Evolutionary conservation across 176 grass and related monocot species (phyloP).

Genomic region (Lolium rigidum): DNA sequence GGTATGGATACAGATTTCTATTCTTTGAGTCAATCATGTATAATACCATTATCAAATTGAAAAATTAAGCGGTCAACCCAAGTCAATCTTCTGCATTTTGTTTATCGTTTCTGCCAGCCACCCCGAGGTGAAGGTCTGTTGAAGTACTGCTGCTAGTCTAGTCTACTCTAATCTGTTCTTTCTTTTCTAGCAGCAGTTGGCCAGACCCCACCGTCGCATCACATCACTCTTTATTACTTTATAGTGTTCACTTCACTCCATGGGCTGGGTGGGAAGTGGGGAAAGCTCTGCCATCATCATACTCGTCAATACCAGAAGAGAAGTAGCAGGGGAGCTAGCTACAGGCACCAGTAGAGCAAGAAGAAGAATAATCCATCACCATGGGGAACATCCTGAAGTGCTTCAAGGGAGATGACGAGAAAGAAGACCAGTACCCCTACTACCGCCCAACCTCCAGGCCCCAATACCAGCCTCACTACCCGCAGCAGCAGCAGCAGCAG

Average conservation of each 20-base stretch:
- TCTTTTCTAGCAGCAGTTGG: background rate
- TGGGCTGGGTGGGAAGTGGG: background rate
- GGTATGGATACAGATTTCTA: background rate
- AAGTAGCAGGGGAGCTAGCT: slow-evolving; percentile 10
- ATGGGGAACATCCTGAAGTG: slow-evolving; percentile 37
- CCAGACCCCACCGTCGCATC: slow-evolving; percentile 24
- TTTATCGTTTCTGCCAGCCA: background rate
- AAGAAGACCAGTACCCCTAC: slow-evolving; percentile 25
- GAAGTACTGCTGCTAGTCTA: background rate
- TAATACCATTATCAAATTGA: background rate
- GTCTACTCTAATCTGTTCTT: background rate
- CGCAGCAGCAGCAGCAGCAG: background rate
- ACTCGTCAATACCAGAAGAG: background rate
- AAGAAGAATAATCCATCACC: background rate
- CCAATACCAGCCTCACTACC: slow-evolving; percentile 2
- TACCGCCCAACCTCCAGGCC: background rate
- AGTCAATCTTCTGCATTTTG: background rate
- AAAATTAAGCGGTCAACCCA: background rate
- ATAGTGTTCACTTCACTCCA: slow-evolving; percentile 10
- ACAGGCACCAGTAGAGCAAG: background rate
- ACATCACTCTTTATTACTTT: slow-evolving; percentile 20
- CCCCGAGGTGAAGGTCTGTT: background rate
- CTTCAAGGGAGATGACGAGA: slow-evolving; percentile 6
- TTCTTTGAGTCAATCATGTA: background rate
- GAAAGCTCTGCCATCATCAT: background rate